phyloP scores from a whole-genome alignment of 2,329 filamentous ascomycete species.

The Verticillium albo-atrum region DNA sequence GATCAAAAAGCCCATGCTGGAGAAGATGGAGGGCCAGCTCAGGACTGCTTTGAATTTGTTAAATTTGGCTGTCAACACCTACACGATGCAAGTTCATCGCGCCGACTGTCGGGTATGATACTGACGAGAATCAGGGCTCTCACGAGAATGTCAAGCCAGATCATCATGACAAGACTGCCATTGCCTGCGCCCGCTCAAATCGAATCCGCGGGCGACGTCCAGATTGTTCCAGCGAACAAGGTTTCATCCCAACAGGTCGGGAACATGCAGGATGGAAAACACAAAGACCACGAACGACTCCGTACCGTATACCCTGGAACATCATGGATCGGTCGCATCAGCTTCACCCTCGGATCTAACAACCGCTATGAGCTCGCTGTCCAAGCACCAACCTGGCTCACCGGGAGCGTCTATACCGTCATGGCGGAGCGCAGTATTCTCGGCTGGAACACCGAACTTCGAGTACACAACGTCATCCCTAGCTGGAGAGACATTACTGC shows the following conservation, averaged over 20 bases:
- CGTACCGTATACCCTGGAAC: neutral
- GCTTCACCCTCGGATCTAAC: neutral
- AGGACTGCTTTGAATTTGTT: conserved; percentile 11
- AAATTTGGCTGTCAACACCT: conserved; percentile 10
- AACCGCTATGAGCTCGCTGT: neutral
- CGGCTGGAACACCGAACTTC: neutral
- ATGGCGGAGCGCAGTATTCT: neutral
- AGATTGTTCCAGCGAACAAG: neutral
- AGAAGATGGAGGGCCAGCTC: conserved; percentile 13
- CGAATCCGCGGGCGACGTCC: neutral
- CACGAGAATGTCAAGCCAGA: neutral
- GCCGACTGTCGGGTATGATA: neutral
- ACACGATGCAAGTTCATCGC: conserved; percentile 12
- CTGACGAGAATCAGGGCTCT: neutral
- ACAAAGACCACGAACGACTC: neutral
- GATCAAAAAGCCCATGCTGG: conserved; percentile 14
- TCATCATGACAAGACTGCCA: neutral
- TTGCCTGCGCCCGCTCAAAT: neutral
- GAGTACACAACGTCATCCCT: neutral
- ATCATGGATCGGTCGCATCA: neutral
- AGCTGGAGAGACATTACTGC: neutral
- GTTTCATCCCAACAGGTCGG: neutral
- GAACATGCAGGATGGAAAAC: neutral
- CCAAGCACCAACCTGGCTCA: neutral
- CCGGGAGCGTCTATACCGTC: neutral